These are phyloP conservation scores for Hypoxylon rubiginosum DNA, from an alignment of 2,329 filamentous ascomycete species.

Conservation along the genomic window DNA sequence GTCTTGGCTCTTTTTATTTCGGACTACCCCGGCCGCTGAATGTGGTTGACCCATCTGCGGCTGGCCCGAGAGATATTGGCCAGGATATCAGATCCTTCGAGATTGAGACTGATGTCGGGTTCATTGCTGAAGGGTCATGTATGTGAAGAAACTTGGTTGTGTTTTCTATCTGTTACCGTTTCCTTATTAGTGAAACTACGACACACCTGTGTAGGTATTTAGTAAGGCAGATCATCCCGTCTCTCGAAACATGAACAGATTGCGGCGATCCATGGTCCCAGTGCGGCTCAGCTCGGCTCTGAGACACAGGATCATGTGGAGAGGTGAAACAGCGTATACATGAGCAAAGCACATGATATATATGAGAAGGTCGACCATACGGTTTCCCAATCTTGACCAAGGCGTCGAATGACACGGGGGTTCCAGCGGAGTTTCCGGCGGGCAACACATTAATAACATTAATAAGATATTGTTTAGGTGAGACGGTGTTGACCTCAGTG, in stretches of 20 bases:
- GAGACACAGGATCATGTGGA: slow-evolving; percentile 14
- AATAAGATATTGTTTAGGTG: neutral
- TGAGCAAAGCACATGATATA: slow-evolving; percentile 11
- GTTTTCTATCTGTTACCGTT: neutral
- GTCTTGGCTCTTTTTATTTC: neutral
- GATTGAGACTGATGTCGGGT: neutral
- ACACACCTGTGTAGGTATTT: neutral
- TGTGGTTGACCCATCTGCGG: neutral
- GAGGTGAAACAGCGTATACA: slow-evolving; percentile 20
- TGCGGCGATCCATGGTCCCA: neutral
- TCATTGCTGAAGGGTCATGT: neutral
- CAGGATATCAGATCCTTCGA: slow-evolving; percentile 2
- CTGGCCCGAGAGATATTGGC: neutral
- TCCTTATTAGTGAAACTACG: no score
- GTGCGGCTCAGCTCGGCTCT: neutral
- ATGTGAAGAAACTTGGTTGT: neutral
- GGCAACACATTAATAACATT: neutral
- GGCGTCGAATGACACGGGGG: slow-evolving; percentile 1
- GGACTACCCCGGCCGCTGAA: neutral
- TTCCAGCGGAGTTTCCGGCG: neutral
- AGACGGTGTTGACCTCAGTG: neutral
- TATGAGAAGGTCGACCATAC: neutral
- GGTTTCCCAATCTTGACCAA: slow-evolving; percentile 6
- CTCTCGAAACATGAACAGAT: neutral
- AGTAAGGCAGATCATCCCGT: neutral